phyloP scores from a whole-genome alignment of 768 basidiomycete genomes.

The Gloeopeniophorella convolvens region DNA sequence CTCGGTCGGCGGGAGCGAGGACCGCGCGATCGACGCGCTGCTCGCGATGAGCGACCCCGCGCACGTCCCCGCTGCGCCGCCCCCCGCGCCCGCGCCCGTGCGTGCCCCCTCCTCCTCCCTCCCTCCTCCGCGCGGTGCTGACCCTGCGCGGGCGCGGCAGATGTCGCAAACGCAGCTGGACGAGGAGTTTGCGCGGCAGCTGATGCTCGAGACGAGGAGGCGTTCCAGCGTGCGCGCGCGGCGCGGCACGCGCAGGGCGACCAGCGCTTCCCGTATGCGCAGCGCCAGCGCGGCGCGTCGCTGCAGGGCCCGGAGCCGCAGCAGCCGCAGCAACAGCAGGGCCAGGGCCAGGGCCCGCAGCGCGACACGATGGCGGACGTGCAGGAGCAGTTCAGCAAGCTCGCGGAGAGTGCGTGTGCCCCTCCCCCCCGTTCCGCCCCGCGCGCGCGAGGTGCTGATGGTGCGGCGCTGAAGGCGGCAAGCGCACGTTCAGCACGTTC shows the following conservation, averaged over 20 bases:
- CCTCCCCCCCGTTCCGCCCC: not conserved
- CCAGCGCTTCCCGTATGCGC: slow-evolving; percentile 12
- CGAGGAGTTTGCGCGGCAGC: slow-evolving; percentile 68
- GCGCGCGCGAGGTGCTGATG: not conserved
- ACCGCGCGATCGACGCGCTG: slow-evolving; percentile 67
- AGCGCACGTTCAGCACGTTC: slow-evolving; percentile 67
- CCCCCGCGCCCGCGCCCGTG: too few species aligned
- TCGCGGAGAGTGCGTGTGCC: slow-evolving; percentile 64
- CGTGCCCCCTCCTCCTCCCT: slow-evolving; percentile 4
- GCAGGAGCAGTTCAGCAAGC: slow-evolving; percentile 65
- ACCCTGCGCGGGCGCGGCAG: too few species aligned
- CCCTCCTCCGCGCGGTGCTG: too few species aligned
- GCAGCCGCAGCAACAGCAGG: slow-evolving; percentile 8
- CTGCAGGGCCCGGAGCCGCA: not conserved
- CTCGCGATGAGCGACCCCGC: slow-evolving; percentile 85
- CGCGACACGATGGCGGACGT: slow-evolving; percentile 59
- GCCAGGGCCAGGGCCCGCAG: slow-evolving; percentile 25
- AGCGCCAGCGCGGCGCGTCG: not conserved
- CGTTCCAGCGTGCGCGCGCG: slow-evolving; percentile 22
- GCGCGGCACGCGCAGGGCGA: slow-evolving; percentile 16
- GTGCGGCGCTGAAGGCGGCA: too few species aligned
- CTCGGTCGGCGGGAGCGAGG: slow-evolving; percentile 63
- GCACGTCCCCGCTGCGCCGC: slow-evolving; percentile 47
- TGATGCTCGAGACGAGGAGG: slow-evolving; percentile 51
- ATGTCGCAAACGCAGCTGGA: slow-evolving; percentile 67